Conservation (phyloP, 495 filamentous ascomycete species). For the Polyplosphaeria fusca region DNA sequence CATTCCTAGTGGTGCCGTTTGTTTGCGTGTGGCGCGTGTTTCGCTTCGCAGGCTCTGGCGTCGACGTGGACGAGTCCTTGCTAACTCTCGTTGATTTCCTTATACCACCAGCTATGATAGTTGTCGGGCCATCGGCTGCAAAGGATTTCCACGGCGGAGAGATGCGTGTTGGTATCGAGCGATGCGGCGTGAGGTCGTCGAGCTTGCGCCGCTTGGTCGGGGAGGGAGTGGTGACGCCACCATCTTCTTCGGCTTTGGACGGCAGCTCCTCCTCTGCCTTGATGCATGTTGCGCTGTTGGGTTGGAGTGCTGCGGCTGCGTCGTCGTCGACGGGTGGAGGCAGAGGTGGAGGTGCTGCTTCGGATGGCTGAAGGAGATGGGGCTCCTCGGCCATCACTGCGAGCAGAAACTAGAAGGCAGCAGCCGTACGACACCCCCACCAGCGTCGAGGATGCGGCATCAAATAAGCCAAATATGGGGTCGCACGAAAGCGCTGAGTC, state of each 20-base stretch:
- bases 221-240: slow-evolving; percentile 49
- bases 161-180: slow-evolving; percentile 50
- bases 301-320: slow-evolving; percentile 7
- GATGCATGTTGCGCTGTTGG: slow-evolving; percentile 2
- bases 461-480: slow-evolving; percentile 56
- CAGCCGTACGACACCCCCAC: slow-evolving; percentile 51
- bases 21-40: slow-evolving; percentile 45
- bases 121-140: slow-evolving; percentile 81
- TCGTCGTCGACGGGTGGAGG: slow-evolving; percentile 28
- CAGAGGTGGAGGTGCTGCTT: too few species aligned
- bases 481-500: slow-evolving; percentile 59
- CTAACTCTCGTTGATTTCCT: slow-evolving; percentile 54
- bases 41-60: slow-evolving; percentile 63
- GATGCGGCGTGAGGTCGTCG: slow-evolving; percentile 47
- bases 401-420: too few species aligned
- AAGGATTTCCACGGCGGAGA: slow-evolving; percentile 96
- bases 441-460: slow-evolving; percentile 65
- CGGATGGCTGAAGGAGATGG: too few species aligned
- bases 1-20: slow-evolving; percentile 13
- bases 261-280: slow-evolving; percentile 15
- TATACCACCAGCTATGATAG: slow-evolving; percentile 70
- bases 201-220: slow-evolving; percentile 75
- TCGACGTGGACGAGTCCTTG: slow-evolving; percentile 33
- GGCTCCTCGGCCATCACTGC: too few species aligned
- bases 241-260: slow-evolving; percentile 11